These are phyloP conservation scores for Sporothrix curviconia DNA, from an alignment of 2,329 filamentous ascomycete species.

Conservation along the genomic window DNA sequence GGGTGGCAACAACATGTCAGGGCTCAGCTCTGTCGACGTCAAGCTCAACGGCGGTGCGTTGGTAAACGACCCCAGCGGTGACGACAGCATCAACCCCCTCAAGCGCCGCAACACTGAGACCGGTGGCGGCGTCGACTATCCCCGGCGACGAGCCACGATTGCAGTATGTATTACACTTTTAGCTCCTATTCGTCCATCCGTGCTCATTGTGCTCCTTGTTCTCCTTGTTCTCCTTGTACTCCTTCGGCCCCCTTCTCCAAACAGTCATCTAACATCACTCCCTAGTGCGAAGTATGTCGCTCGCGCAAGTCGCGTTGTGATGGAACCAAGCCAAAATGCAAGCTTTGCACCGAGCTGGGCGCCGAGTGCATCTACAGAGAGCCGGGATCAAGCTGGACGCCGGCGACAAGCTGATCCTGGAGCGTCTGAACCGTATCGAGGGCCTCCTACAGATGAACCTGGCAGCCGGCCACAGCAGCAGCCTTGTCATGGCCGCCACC, in stretches of 20 bases:
- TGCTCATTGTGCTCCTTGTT: neutral
- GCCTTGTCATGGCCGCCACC: constrained; percentile 32
- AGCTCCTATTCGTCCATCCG: no score
- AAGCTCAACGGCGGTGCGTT: neutral
- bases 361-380: constrained; percentile 81
- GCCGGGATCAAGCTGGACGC: constrained; percentile 79
- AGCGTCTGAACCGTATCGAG: constrained; percentile 71
- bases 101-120: constrained; percentile 58
- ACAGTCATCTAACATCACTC: no score
- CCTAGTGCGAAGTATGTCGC: constrained; percentile 71
- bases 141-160: constrained; percentile 57
- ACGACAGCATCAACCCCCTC: constrained; percentile 52
- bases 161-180: no score
- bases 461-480: constrained; percentile 42
- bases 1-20: neutral
- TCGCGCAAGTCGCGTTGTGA: constrained; percentile 75
- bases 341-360: constrained; percentile 73
- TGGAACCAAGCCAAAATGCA: constrained; percentile 74
- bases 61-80: constrained; percentile 28
- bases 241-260: constrained; percentile 10
- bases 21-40: constrained; percentile 28
- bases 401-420: constrained; percentile 78
- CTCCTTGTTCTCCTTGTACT: constrained; percentile 16
- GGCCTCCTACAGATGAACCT: constrained; percentile 67
- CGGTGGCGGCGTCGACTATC: constrained; percentile 49